Percentiles rank a stretch among this genome's conserved stretches.
Evolutionary conservation across 2,329 filamentous ascomycete species (phyloP).

Genomic region (Decorospora gaudefroyi): DNA sequence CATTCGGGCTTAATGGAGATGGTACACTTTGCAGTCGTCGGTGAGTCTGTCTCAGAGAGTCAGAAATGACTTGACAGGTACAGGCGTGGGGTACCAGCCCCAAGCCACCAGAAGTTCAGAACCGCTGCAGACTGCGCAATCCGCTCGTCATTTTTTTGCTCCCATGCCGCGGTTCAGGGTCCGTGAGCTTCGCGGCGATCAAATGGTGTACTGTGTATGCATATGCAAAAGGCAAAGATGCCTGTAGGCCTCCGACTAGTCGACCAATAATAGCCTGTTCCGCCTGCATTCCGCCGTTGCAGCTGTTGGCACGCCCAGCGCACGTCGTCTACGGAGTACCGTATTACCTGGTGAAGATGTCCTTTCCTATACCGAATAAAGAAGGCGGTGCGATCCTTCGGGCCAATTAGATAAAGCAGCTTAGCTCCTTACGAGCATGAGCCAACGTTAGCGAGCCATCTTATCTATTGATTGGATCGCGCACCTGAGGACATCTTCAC

Average conservation of each 20-base stretch:
- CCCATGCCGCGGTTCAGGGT: constrained; percentile 1
- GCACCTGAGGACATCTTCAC: no score
- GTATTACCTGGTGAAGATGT: no score
- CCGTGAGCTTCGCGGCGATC: background rate
- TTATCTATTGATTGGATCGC: background rate
- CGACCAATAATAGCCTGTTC: constrained; percentile 15
- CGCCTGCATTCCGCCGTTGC: constrained; percentile 2
- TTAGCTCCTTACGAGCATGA: background rate
- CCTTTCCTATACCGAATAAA: no score
- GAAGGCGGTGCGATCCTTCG: no score
- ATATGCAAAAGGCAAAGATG: constrained; percentile 7
- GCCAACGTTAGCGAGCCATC: background rate
- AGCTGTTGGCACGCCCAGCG: constrained; percentile 9
- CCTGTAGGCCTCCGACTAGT: constrained; percentile 6
- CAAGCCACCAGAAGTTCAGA: background rate
- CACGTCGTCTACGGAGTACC: no score
- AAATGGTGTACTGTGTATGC: background rate
- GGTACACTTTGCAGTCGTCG: background rate
- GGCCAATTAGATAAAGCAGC: background rate
- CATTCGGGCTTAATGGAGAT: constrained; percentile 1
- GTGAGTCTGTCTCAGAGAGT: constrained; percentile 1
- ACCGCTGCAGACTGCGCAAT: constrained; percentile 2
- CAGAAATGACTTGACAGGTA: constrained; percentile 11
- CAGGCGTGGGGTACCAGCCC: background rate
- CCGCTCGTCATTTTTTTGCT: constrained; percentile 1